Evolutionary conservation across 1,284 basidiomycete genomes (phyloP).

Genomic region (Chondrostereum purpureum): DNA sequence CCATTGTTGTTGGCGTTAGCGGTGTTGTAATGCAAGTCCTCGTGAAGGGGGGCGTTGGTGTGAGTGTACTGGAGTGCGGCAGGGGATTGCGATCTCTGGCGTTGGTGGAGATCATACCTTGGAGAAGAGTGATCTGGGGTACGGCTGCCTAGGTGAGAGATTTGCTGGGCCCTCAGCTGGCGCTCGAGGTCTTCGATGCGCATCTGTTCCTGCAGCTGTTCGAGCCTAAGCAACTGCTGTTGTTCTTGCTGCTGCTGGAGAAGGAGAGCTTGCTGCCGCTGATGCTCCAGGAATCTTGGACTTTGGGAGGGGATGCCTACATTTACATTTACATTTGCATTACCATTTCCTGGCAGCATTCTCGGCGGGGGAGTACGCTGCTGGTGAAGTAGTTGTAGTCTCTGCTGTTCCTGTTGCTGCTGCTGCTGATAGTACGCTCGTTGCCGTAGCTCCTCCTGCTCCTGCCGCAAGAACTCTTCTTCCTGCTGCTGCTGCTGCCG

Average conservation of each 20-base stretch:
- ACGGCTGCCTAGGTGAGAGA: constrained; percentile 33
- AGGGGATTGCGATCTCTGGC: constrained; percentile 46
- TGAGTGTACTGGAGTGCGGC: constrained; percentile 32
- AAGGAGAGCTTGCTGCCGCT: constrained; percentile 39
- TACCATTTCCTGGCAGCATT: constrained; percentile 64
- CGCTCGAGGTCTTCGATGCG: constrained; percentile 58
- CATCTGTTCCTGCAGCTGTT: constrained; percentile 54
- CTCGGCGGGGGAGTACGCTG: constrained; percentile 58
- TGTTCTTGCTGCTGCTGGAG: constrained; percentile 41
- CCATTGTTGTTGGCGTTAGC: too few relatives aligned
- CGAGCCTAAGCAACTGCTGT: constrained; percentile 34
- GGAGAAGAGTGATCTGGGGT: constrained; percentile 14
- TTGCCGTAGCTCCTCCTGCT: constrained; percentile 25
- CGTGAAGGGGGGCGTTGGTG: constrained; percentile 34
- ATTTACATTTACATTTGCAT: too few relatives aligned
- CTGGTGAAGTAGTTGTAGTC: constrained; percentile 33
- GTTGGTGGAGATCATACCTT: constrained; percentile 33
- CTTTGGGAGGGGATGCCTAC: constrained; percentile 57
- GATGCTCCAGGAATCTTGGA: constrained; percentile 66
- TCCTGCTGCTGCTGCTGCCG: constrained; percentile 36
- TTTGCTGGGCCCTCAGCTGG: constrained; percentile 43
- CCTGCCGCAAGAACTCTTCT: constrained; percentile 34
- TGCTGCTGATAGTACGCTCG: constrained; percentile 32
- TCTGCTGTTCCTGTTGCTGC: constrained; percentile 36
- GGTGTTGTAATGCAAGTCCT: constrained; percentile 41